A percentile compares a stretch with the other conserved stretches of the same genome.
Conservation (phyloP, 495 filamentous ascomycete species). For the Hypoxylon crocopeplum region DNA sequence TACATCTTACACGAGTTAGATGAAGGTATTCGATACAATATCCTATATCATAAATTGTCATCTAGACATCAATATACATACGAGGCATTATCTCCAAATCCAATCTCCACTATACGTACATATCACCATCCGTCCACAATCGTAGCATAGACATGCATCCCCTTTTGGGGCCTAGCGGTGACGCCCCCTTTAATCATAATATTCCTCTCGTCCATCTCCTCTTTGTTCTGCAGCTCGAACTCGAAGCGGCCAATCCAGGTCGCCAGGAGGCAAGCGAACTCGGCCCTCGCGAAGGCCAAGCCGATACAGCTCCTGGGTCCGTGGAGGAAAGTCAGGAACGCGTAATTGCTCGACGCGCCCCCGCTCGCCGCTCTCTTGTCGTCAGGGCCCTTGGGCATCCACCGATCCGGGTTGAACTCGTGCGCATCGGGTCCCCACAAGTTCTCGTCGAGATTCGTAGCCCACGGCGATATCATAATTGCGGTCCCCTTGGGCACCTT, state of each 20-base stretch:
- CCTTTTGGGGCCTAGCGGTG: conserved; percentile 68
- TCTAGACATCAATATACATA: too few relatives aligned
- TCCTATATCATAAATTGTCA: conserved; percentile 1
- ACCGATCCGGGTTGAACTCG: conserved; percentile 67
- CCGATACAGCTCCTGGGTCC: conserved; percentile 69
- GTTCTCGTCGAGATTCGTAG: conserved; percentile 60
- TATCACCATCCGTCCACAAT: conserved; percentile 69
- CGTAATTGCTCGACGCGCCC: conserved; percentile 62
- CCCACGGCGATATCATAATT: conserved; percentile 64
- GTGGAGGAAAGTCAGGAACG: conserved; percentile 67
- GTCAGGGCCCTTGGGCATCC: conserved; percentile 53
- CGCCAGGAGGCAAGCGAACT: conserved; percentile 84
- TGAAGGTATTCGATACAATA: conserved; percentile 54
- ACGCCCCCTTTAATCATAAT: conserved; percentile 64
- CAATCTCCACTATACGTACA: background rate
- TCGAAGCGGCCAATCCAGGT: conserved; percentile 74
- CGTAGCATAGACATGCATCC: conserved; percentile 67
- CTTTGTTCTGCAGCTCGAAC: conserved; percentile 66
- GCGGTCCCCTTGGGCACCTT: conserved; percentile 62
- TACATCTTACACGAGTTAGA: too few relatives aligned
- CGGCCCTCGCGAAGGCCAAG: conserved; percentile 76
- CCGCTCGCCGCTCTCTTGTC: conserved; percentile 49
- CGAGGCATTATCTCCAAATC: too few relatives aligned
- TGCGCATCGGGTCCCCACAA: conserved; percentile 66
- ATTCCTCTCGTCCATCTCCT: conserved; percentile 60